These are phyloP conservation scores for Coix lacrymajobi DNA, from an alignment of 176 grass and related monocot genomes.

Conservation along the genomic window DNA sequence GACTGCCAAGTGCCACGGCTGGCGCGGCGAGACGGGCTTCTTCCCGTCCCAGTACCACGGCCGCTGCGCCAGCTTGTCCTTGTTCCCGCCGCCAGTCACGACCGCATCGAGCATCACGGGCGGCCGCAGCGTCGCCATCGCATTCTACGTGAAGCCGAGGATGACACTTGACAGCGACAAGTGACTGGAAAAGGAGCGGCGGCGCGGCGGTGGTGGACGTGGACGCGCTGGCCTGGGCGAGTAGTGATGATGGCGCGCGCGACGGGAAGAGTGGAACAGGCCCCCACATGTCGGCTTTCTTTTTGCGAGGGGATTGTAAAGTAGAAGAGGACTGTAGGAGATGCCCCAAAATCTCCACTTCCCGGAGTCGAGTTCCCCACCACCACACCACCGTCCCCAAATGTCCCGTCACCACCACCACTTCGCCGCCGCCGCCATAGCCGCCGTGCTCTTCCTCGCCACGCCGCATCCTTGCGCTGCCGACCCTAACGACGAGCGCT, in stretches of 20 bases:
- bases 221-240: not conserved
- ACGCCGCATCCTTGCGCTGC: not conserved
- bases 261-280: not conserved
- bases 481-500: constrained; percentile 56
- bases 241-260: not conserved
- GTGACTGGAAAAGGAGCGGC: not conserved
- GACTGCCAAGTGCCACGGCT: constrained; percentile 15
- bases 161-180: not conserved
- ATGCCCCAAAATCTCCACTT: constrained; percentile 10
- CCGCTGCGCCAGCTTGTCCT: constrained; percentile 26
- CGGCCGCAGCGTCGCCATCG: constrained; percentile 38
- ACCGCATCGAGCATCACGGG: constrained; percentile 31
- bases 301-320: not conserved
- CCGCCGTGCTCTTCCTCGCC: constrained; percentile 1
- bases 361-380: not conserved
- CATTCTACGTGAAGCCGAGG: not conserved
- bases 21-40: constrained; percentile 18
- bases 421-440: not conserved
- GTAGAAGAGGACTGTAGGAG: not conserved
- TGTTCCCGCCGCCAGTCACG: constrained; percentile 21
- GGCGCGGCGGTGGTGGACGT: not conserved
- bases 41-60: constrained; percentile 25
- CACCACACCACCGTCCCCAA: not conserved
- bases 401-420: constrained; percentile 35
- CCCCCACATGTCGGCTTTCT: not conserved